Evolutionary conservation across 345 rosid species (phyloP), one percentile per base, ranked within the genome.

Genomic region (Populus davidiana): DNA sequence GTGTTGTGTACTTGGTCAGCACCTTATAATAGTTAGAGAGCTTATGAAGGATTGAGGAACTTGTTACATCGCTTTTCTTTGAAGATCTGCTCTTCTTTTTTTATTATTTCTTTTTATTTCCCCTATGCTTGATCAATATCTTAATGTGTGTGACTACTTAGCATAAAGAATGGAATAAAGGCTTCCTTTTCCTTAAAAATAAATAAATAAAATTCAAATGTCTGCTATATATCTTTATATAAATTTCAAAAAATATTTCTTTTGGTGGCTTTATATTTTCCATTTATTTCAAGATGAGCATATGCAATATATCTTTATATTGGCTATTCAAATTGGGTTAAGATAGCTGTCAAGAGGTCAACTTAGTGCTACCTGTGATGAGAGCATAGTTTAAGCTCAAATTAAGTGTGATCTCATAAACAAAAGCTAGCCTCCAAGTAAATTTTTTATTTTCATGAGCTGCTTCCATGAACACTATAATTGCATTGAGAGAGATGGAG

Each of bases 1-100:
- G 25, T 73, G n/a, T 39, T 69, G 54, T 43, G 35, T 68, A 62
- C 71, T 25, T 69, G 27, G 70, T 75, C 25, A 52, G 52, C 44
- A 56, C 44, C 38, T 25, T 23, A 5, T 16, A 54, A 38, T 13
- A 36, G 52, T 62, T 41, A 43, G 61, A 14, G 14, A 16, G 31
- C 14, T 74, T 52, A 52, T 52, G 41, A 44, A 47, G 20, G 49
- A 25, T 39, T 63, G 14, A 16, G 17, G 65, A 11, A 59, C 31
- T 5, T 63, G 9, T 62, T 8, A 25, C 23, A 41, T 54, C 7
- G 20, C 41, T 44, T 61, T 76, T 65, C 41, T 67, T 61, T 72
- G 72, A 63, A 62, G 56, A 27, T 62, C 44, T 63, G 47, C 13
- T 74, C 41, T 29, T 63, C 7, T 31, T 73, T 61, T 62, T 33